A percentile compares a stretch with the other conserved stretches of the same genome.
phyloP scores from a whole-genome alignment of 176 grass and related monocot genomes.

The Aegilops bicornis region DNA sequence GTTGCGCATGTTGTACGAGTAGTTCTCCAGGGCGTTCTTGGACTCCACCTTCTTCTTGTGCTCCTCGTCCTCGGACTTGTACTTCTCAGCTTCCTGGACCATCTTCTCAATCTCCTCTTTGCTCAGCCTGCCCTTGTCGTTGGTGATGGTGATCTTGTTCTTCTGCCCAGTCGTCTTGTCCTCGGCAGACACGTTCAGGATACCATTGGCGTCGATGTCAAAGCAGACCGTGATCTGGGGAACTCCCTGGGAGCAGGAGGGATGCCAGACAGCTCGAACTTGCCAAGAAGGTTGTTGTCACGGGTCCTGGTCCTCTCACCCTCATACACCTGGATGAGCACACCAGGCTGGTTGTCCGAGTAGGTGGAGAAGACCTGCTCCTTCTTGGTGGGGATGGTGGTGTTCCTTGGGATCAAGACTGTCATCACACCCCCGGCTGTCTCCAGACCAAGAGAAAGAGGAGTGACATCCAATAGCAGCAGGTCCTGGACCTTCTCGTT shows the following conservation, averaged over 20 bases:
- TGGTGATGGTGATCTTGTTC: slow-evolving; percentile 77
- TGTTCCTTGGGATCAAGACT: slow-evolving; percentile 59
- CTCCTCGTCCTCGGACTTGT: slow-evolving; percentile 67
- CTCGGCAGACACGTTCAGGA: slow-evolving; percentile 58
- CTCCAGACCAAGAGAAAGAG: slow-evolving; percentile 52
- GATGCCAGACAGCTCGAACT: slow-evolving; percentile 57
- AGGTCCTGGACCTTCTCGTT: slow-evolving; percentile 75
- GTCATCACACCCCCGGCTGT: slow-evolving; percentile 58
- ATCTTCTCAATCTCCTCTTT: slow-evolving; percentile 76
- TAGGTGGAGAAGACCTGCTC: slow-evolving; percentile 64
- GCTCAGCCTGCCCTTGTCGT: slow-evolving; percentile 57
- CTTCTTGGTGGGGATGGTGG: slow-evolving; percentile 67
- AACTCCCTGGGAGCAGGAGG: slow-evolving; percentile 42
- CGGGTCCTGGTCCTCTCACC: slow-evolving; percentile 61
- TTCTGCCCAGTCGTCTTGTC: slow-evolving; percentile 61
- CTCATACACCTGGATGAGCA: slow-evolving; percentile 65
- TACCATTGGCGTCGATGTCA: slow-evolving; percentile 57
- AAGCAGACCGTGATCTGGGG: slow-evolving; percentile 68
- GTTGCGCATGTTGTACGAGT: slow-evolving; percentile 81
- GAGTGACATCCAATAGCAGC: slow-evolving; percentile 51
- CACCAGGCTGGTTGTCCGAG: slow-evolving; percentile 57
- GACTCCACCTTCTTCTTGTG: slow-evolving; percentile 67
- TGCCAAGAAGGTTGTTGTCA: slow-evolving; percentile 64
- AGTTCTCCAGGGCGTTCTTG: slow-evolving; percentile 67
- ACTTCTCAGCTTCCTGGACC: slow-evolving; percentile 62